These are phyloP conservation scores for Rehmannia glutinosa DNA, from an alignment of 257 asterid genomes.

Conservation along the genomic window DNA sequence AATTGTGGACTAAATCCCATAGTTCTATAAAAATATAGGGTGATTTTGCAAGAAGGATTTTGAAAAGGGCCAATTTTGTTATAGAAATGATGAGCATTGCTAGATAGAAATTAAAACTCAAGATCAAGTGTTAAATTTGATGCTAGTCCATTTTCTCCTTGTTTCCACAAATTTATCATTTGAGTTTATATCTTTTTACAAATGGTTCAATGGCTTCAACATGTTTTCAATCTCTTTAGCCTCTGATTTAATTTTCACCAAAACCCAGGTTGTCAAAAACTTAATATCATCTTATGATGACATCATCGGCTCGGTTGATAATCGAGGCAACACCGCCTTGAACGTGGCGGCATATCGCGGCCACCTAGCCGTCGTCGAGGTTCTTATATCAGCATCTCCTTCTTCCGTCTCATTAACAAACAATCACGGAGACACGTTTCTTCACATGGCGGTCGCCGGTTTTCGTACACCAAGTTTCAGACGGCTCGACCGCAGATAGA, in stretches of 20 bases:
- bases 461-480: slow-evolving; percentile 69
- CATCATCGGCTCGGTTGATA: slow-evolving; percentile 42
- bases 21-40: too few relatives aligned
- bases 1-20: too few relatives aligned
- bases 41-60: too few relatives aligned
- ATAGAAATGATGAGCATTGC: too few relatives aligned
- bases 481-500: slow-evolving; percentile 61
- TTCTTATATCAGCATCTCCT: slow-evolving; percentile 48
- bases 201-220: too few relatives aligned
- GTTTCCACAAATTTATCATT: too few relatives aligned
- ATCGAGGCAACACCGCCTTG: slow-evolving; percentile 72
- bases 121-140: too few relatives aligned
- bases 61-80: too few relatives aligned
- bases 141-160: too few relatives aligned
- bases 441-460: slow-evolving; percentile 87
- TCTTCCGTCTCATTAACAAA: slow-evolving; percentile 34
- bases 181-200: too few relatives aligned
- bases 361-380: slow-evolving; percentile 42
- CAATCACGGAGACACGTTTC: slow-evolving; percentile 66
- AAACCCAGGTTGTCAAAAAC: slow-evolving; percentile 62
- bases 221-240: too few relatives aligned
- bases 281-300: slow-evolving; percentile 45
- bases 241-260: background rate
- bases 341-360: slow-evolving; percentile 79
- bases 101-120: too few relatives aligned